Evolutionary conservation across 495 filamentous ascomycete genomes (phyloP), one percentile per base, ranked within the genome.

Genomic region (Penicillium angulare): DNA sequence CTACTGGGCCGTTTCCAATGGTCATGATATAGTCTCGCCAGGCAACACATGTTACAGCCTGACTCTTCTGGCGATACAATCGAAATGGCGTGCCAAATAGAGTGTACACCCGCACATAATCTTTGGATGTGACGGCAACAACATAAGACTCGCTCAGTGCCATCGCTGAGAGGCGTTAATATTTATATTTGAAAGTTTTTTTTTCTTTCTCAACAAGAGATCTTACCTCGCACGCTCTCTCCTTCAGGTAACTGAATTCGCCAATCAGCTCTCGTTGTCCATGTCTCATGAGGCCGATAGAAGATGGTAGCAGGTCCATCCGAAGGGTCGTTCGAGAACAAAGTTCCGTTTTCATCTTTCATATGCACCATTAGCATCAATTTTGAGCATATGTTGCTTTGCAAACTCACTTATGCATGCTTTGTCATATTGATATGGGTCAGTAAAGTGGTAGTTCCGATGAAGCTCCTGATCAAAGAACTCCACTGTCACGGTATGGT

Each of bases 241-340:
- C 89, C 88, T 31, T 79, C 76, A 0, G 93, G 93, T 18, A 98
- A 67, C 42, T 86, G 70, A 2, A 87, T 96, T 18, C 89, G 84
- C 92, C 92, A 98, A 64, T 98, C 95, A 21, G 80, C 84, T 50
- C 95, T 76, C 5, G 88, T 78, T 1, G 91, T 95, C 93, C 93
- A 98, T 2, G 90, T 95, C 67, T 97, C 95, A 61, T 98, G 93
- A 0, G 93, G 95, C 9, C 93, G 84, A 63, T 97, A 98, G 67
- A 95, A 95, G n/a, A 98, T 83, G 24, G 86, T 88, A 0, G 93
- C 88, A 21, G 86, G 85, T 24, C 78, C 77, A 34, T 82, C 81
- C 12, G 75, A 80, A 2, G 91, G 84, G 10, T 80, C 86, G 57
- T 87, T 93, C 1, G 92, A 88, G 65, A 97, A 97, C 1, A 96